These are phyloP conservation scores for Pythium coloratum DNA, from an alignment of 352 stramenopile species.

Conservation along the genomic window DNA sequence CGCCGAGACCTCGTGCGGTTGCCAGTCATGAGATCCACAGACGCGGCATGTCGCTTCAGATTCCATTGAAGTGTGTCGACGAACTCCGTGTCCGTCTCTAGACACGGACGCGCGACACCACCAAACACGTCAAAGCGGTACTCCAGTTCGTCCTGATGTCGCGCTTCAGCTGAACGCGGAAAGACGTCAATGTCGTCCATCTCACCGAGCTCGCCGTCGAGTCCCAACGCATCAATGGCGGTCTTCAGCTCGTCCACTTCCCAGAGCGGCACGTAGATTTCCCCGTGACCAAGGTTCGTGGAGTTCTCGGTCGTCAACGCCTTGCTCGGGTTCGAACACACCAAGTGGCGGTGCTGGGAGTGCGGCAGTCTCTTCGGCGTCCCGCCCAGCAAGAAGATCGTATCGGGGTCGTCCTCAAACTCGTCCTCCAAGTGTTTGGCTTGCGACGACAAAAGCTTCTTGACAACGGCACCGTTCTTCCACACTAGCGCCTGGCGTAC, in stretches of 20 bases:
- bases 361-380: background rate
- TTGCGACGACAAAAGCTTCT: background rate
- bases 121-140: constrained; percentile 1
- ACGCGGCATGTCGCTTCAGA: background rate
- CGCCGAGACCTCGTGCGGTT: background rate
- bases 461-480: background rate
- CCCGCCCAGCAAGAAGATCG: background rate
- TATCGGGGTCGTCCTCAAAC: background rate
- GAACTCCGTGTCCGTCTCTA: background rate
- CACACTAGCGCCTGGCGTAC: background rate
- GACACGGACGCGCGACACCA: constrained; percentile 1
- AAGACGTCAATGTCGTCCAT: background rate
- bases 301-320: background rate
- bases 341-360: background rate
- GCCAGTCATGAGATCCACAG: background rate
- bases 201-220: background rate
- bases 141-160: background rate
- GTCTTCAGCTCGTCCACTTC: background rate
- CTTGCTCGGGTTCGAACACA: background rate
- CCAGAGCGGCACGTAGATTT: background rate
- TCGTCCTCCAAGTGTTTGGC: background rate
- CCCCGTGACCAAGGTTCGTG: background rate
- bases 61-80: background rate
- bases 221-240: background rate
- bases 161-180: background rate